A percentile compares a stretch with the other conserved stretches of the same genome.
These are phyloP conservation scores for Echium plantagineum DNA, from an alignment of 257 asterid genomes.

Conservation along the genomic window DNA sequence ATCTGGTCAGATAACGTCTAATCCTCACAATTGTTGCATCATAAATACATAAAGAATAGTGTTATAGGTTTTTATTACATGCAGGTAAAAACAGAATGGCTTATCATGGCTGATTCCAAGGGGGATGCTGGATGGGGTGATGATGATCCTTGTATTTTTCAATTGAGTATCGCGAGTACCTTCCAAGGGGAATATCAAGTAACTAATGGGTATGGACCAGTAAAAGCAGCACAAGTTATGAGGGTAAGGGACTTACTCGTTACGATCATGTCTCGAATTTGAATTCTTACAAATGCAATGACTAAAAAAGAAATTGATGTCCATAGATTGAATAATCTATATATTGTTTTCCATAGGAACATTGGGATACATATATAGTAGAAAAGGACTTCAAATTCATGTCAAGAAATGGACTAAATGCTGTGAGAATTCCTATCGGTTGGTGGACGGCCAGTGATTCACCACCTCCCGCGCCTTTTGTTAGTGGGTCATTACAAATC, in stretches of 20 bases:
- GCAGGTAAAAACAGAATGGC: too few relatives aligned
- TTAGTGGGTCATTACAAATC: conserved; percentile 49
- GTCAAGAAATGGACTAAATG: conserved; percentile 31
- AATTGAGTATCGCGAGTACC: conserved; percentile 18
- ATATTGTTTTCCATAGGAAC: conserved; percentile 26
- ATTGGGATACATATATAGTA: conserved; percentile 50
- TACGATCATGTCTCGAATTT: too few relatives aligned
- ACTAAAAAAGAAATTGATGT: conserved; percentile 27
- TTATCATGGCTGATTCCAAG: too few relatives aligned
- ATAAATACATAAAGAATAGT: too few relatives aligned
- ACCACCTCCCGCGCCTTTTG: conserved; percentile 54
- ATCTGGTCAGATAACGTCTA: too few relatives aligned
- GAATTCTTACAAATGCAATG: too few relatives aligned
- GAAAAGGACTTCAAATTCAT: conserved; percentile 67
- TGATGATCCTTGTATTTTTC: too few relatives aligned
- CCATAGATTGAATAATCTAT: conserved; percentile 35
- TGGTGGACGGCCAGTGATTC: conserved; percentile 77
- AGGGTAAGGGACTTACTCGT: conserved; percentile 22
- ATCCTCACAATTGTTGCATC: too few relatives aligned
- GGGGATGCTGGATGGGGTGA: too few relatives aligned
- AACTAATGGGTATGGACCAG: conserved; percentile 69
- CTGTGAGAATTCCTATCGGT: conserved; percentile 72
- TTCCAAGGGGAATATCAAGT: conserved; percentile 56
- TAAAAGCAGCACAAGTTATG: conserved; percentile 39
- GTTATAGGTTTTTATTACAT: too few relatives aligned